Evolutionary conservation across 2,329 filamentous ascomycete genomes (phyloP), one percentile per base, ranked within the genome.

Genomic region (Hypoxylon sp.): DNA sequence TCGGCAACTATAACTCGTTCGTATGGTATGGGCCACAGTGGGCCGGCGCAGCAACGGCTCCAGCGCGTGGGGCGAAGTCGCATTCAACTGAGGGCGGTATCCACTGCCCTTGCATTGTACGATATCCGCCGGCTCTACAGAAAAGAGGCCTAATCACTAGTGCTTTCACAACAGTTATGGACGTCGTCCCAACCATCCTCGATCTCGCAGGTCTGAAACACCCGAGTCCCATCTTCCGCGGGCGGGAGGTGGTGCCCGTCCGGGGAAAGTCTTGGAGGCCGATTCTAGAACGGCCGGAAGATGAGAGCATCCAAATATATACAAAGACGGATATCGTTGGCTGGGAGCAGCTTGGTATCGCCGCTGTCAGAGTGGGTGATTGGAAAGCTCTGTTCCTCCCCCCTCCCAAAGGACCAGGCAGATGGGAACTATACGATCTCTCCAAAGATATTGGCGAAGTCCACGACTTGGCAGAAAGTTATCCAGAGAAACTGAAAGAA

Each of bases 1-100:
- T 88, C 11, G 87, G 86, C 5, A 82, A 83, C 52, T 79, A 78
- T 17, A 81, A 88, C 74, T 84, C 82, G 3, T 88, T 87, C 73
- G 82, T 87, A 64, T 88, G 86, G 86, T 88, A 88, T 66, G 86
- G 86, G 0, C 84, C 85, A 0, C 83, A 83, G 13, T 88, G 87
- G 85, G 86, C 86, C 0, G 69, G 71, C 5, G 78, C 77, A 1
- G 71, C 76, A 8, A 79, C 74, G 9, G 76, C 77, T 8, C 77
- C 77, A 0, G 72, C 70, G 10, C 66, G 77, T 1, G 71, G 74
- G 10, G 74, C 66, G 50, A 79, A 79, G 64, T 77, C 78, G 1
- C 83, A 80, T 70, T 81, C 80, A 0, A 83, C 81, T 0, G 82
- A 84, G 53, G 83, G 86, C 4, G 86, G 86, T 42, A 83, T 87